A percentile compares a stretch with the other conserved stretches of the same genome.
Evolutionary conservation across 176 grass and related monocot species (phyloP).

Genomic region (Otatea glauca): DNA sequence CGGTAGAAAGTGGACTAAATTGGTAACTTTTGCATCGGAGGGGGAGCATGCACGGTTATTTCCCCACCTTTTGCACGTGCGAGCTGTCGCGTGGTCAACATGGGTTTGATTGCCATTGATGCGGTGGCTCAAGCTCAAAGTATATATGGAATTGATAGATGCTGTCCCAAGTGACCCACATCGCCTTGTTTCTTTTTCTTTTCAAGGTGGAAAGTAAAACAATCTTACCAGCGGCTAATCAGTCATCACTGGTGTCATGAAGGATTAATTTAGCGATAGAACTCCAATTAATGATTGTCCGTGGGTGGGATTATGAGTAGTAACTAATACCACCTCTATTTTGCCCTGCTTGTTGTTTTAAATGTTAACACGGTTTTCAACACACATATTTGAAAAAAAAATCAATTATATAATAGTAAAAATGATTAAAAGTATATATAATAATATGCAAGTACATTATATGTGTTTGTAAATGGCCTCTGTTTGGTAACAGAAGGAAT

Average conservation of each 20-base stretch:
- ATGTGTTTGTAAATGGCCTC: neutral
- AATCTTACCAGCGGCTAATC: conserved; percentile 38
- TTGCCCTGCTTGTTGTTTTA: too few relatives aligned
- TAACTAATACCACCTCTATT: neutral
- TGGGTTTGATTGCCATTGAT: conserved; percentile 18
- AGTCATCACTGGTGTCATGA: neutral
- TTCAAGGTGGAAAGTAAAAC: conserved; percentile 13
- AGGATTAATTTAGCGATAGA: neutral
- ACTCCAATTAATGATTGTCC: neutral
- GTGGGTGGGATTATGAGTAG: neutral
- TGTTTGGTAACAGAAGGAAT: neutral
- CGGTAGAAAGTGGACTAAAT: conserved; percentile 22
- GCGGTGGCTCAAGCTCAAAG: neutral
- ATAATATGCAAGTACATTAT: too few relatives aligned
- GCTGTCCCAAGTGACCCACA: conserved; percentile 35
- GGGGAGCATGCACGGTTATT: conserved; percentile 35
- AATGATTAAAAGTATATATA: neutral
- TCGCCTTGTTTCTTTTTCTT: conserved; percentile 8
- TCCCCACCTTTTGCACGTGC: conserved; percentile 42
- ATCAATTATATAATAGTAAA: neutral
- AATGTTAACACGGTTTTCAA: too few relatives aligned
- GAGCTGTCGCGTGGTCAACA: conserved; percentile 26
- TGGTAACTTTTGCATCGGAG: neutral
- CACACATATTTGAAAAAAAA: too few relatives aligned
- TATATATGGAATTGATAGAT: conserved; percentile 27